phyloP scores from a whole-genome alignment of 768 basidiomycete genomes.

The Podaxis sp. region DNA sequence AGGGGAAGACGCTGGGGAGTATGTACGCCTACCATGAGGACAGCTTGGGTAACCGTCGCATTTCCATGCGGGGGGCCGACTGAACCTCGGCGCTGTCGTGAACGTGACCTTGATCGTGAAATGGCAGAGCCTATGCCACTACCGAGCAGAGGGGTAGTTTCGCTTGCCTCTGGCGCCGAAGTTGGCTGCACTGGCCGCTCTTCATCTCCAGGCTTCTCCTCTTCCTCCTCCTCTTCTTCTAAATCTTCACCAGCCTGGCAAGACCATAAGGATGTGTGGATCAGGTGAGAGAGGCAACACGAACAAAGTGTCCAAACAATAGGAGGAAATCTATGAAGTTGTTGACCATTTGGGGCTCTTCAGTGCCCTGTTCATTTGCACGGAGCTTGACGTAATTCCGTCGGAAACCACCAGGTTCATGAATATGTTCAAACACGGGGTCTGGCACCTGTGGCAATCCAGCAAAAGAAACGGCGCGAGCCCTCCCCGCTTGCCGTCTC shows the following conservation, averaged over 20 bases:
- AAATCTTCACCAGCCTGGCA: constrained; percentile 85
- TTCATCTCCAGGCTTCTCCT: constrained; percentile 68
- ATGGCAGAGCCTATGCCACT: constrained; percentile 12
- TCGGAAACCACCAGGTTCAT: constrained; percentile 93
- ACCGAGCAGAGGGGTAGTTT: constrained; percentile 54
- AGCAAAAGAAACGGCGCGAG: constrained; percentile 68
- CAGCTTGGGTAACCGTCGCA: constrained; percentile 87
- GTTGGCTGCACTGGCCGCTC: constrained; percentile 37
- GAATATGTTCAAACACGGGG: constrained; percentile 88
- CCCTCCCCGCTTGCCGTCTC: constrained; percentile 52
- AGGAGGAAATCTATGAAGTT: constrained; percentile 95
- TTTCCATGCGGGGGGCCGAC: constrained; percentile 70
- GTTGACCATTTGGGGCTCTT: constrained; percentile 62
- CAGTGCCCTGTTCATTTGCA: constrained; percentile 61
- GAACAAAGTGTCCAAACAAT: constrained; percentile 93
- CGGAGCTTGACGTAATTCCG: constrained; percentile 79
- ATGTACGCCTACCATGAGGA: constrained; percentile 70
- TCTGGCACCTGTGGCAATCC: constrained; percentile 51
- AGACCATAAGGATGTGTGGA: background rate
- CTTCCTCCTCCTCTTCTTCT: constrained; percentile 77
- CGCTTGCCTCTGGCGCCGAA: constrained; percentile 29
- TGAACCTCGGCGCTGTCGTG: constrained; percentile 50
- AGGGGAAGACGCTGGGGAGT: background rate
- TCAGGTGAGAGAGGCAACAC: constrained; percentile 24
- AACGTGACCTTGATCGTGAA: constrained; percentile 37